Evolutionary conservation across 2,329 filamentous ascomycete species (phyloP), one percentile per base, ranked within the genome.

Genomic region (Cercospora janseana): DNA sequence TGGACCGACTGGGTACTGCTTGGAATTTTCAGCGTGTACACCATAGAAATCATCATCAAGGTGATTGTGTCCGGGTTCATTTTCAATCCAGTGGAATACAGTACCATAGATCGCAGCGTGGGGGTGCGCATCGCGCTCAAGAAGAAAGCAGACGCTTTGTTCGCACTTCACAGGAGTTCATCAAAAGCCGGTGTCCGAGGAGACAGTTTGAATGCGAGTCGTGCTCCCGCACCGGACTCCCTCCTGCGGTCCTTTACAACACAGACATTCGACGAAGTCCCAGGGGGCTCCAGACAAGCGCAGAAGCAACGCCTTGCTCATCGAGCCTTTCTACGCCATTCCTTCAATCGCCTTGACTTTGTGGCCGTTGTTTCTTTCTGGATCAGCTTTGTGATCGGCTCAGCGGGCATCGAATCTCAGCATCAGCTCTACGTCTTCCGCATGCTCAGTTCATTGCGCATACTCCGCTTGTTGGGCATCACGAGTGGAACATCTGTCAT

Each of bases 401-500:
- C 91, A 13, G 79, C 80, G 8, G 83, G 85, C 0, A 66, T 90
- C 15, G 88, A 96, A 65, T 77, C 78, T 53, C 64, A 69, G 2
- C 77, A 83, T 45, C 88, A 94, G 64, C 69, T 97, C 6, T 95
- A 90, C 61, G 80, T 97, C 6, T 98, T 98, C 69, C 85, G 88
- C 49, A 98, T 98, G 94, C 77, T 98, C 52, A 95, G 91, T 65
- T 96, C 90, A 70, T 77, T 98, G 57, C 87, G 94, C 35, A 96
- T 98, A 57, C 73, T 98, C 57, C 83, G 93, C 53, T 78, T 98
- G n/a, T 76, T 98, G 15, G 86, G 88, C 43, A 80, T 98, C 44
- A 98, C 93, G 1, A 91, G 90, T 60, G 93, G 93, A 60, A 98
- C 94, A 49, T 87, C 91, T 46, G 91, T 97, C 51, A 98, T 98